phyloP scores from a whole-genome alignment of 1,284 basidiomycete genomes.

The Ganoderma meredithae region DNA sequence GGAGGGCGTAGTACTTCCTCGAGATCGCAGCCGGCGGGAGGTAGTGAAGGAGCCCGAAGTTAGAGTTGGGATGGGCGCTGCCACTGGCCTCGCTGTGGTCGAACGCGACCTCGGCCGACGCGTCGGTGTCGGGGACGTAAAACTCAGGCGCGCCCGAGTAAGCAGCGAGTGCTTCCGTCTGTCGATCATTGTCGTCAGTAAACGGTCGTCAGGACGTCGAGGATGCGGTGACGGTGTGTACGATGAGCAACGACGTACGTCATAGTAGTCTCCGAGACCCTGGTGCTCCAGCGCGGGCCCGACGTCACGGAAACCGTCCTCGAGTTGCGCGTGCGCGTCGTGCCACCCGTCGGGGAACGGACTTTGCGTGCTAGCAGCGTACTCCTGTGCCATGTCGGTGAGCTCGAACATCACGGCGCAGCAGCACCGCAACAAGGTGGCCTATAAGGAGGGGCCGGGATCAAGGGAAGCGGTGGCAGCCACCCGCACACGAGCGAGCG shows the following conservation, averaged over 20 bases:
- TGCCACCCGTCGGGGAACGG: background rate
- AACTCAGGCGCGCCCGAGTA: background rate
- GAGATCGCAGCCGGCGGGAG: constrained; percentile 30
- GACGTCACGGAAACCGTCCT: background rate
- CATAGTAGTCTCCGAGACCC: background rate
- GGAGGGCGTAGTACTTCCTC: constrained; percentile 30
- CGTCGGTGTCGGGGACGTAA: background rate
- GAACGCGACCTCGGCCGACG: background rate
- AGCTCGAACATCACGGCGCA: background rate
- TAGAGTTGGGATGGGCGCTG: background rate
- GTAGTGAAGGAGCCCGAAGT: constrained; percentile 20
- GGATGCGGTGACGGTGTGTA: background rate
- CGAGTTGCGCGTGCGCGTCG: background rate
- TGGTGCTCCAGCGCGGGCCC: background rate
- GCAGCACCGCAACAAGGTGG: background rate
- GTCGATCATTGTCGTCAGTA: constrained; percentile 1
- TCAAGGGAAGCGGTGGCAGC: background rate
- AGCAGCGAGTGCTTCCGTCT: background rate
- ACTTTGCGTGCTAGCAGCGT: background rate
- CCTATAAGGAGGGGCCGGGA: background rate
- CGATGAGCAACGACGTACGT: constrained; percentile 1
- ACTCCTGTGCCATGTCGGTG: background rate
- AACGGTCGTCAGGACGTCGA: background rate
- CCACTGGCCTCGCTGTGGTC: background rate
- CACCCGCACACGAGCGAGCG: background rate